Conservation (phyloP, 352 stramenopile genomes). For the Pythium brachiatum region DNA sequence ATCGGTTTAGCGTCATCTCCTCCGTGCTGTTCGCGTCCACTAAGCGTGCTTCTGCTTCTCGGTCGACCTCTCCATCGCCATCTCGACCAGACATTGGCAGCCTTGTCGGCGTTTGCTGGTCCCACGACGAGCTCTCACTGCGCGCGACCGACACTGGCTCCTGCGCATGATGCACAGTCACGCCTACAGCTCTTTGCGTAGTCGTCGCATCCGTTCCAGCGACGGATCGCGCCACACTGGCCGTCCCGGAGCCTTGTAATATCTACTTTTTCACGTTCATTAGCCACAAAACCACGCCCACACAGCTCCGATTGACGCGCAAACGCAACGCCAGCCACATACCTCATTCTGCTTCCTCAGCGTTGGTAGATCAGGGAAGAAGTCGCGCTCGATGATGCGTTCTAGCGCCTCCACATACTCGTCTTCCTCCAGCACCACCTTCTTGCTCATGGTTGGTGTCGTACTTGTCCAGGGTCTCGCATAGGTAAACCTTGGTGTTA, state of each 20-base stretch:
- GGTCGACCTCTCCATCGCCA: slow-evolving; percentile 2
- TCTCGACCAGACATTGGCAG: slow-evolving; percentile 5
- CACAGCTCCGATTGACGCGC: background rate
- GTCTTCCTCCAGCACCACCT: slow-evolving; percentile 79
- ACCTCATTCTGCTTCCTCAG: slow-evolving; percentile 63
- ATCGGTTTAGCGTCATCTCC: slow-evolving; percentile 57
- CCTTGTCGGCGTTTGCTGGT: slow-evolving; percentile 47
- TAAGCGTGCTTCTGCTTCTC: background rate
- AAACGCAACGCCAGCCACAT: background rate
- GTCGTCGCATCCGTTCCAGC: background rate
- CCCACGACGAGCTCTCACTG: slow-evolving; percentile 41
- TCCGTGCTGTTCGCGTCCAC: background rate
- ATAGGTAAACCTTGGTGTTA: slow-evolving; percentile 7
- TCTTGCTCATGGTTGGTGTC: slow-evolving; percentile 27
- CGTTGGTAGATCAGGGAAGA: slow-evolving; percentile 72
- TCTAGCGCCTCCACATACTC: slow-evolving; percentile 71
- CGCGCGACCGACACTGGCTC: slow-evolving; percentile 1
- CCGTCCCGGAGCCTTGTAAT: background rate
- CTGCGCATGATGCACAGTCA: background rate
- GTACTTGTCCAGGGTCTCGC: slow-evolving; percentile 6
- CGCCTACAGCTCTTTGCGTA: background rate
- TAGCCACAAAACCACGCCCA: background rate
- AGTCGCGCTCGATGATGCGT: slow-evolving; percentile 85
- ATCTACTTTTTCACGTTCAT: background rate
- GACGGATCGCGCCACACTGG: background rate